Conservation (phyloP, 2,329 filamentous ascomycete species). For the Ophiocordyceps robertsii region DNA sequence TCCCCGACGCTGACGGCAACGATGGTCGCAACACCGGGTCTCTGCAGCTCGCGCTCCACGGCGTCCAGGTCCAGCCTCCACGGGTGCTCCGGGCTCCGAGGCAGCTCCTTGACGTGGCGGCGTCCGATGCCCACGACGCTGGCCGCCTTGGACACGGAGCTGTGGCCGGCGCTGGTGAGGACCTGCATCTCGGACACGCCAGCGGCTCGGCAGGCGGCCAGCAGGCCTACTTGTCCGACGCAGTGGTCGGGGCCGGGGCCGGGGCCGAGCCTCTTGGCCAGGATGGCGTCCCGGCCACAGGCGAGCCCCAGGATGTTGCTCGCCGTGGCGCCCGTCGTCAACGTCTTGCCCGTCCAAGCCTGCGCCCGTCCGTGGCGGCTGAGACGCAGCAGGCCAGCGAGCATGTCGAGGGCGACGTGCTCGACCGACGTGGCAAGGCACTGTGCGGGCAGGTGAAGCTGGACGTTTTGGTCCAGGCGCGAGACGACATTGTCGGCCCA, state of each 20-base stretch:
- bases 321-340: conserved; percentile 53
- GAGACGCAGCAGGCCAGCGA: conserved; percentile 54
- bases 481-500: conserved; percentile 78
- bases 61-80: conserved; percentile 57
- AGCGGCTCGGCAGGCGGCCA: conserved; percentile 49
- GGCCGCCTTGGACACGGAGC: conserved; percentile 72
- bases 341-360: conserved; percentile 39
- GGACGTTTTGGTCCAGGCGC: conserved; percentile 69
- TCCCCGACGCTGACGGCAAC: conserved; percentile 75
- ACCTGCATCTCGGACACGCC: conserved; percentile 59
- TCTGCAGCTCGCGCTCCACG: conserved; percentile 46
- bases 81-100: conserved; percentile 34
- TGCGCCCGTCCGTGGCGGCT: conserved; percentile 29
- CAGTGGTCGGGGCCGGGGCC: conserved; percentile 12
- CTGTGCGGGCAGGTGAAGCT: conserved; percentile 67
- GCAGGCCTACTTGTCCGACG: conserved; percentile 58
- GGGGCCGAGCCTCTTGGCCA: conserved; percentile 23
- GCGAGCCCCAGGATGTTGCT: conserved; percentile 71
- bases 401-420: conserved; percentile 53
- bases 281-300: conserved; percentile 49
- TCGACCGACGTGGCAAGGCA: conserved; percentile 67
- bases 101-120: conserved; percentile 49
- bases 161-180: conserved; percentile 71
- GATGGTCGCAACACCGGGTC: conserved; percentile 49
- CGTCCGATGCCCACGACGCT: conserved; percentile 70